Evolutionary conservation across 495 filamentous ascomycete species (phyloP), one percentile per base, ranked within the genome.

Genomic region (Glutinoglossum americanum): DNA sequence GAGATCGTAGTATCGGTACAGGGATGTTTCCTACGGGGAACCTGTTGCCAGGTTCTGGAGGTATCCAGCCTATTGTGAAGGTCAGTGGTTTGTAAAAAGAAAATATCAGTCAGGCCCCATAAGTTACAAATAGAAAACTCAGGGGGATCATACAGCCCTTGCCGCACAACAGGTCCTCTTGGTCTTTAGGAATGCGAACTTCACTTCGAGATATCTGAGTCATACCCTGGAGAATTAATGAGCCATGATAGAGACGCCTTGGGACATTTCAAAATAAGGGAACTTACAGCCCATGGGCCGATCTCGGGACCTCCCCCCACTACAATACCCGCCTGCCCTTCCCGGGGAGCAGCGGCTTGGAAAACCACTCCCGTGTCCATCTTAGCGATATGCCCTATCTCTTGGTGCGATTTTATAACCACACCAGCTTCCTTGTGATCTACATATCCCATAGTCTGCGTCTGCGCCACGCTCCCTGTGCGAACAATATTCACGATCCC

Each of bases 151-250:
- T 58, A 64, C 62, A 72, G n/a, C 77, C 70, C 17, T 65, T 59
- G 1, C 68, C 64, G 17, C 77, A 72, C 3, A 93, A 65, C 19
- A 89, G 64, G 21, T 70, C 62, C 53, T 69, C 67, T 63, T 94
- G 87, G 17, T 79, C 74, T 35, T 67, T 73, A 6, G 78, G 76
- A 49, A 88, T 78, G 33, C 60, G 69, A 27, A 79, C 66, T 61
- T 81, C 73, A 51, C 64, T 64, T 23, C 61, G 64, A 25, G 67
- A 66, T 49, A 82, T 73, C 41, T 58, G 58, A 35, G 58, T 64
- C 66, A 73, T 66, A 44, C 70, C 64, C 56, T 65, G 57, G 60
- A 51, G 32, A 54, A 33, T 32, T 23, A 25, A 32, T 37, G 41
- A 51, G 21, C n/a, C 13, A 3, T 21, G 10, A 56, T 8, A 56